These are phyloP conservation scores for Ceratocystis ficicola DNA, from an alignment of 2,329 filamentous ascomycete species.

Conservation along the genomic window DNA sequence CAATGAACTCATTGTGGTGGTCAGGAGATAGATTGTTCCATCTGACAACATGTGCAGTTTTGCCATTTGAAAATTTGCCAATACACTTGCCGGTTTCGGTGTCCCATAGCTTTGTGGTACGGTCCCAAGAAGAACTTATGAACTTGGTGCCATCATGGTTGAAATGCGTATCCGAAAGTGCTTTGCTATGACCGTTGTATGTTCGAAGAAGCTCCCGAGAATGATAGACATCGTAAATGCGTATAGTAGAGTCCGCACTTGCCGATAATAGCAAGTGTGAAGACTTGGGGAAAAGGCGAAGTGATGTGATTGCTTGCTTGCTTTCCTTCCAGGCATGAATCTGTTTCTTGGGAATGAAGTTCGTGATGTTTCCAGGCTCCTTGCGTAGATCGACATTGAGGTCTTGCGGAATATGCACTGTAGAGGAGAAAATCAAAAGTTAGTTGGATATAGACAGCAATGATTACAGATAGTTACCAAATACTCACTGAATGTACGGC, in stretches of 20 bases:
- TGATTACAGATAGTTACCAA: neutral
- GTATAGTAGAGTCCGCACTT: constrained; percentile 81
- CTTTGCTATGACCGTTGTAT: constrained; percentile 83
- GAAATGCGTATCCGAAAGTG: constrained; percentile 82
- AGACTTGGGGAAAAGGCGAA: constrained; percentile 79
- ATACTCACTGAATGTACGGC: constrained; percentile 61
- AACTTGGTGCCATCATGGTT: constrained; percentile 72
- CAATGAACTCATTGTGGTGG: constrained; percentile 77
- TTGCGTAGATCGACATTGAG: constrained; percentile 75
- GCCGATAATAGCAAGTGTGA: constrained; percentile 82
- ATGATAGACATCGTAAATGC: constrained; percentile 92
- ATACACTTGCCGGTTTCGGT: constrained; percentile 87
- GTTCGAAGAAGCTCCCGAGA: constrained; percentile 75
- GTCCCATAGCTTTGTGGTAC: constrained; percentile 96
- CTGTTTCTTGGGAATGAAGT: constrained; percentile 89
- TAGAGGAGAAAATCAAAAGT: constrained; percentile 2
- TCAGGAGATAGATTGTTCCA: constrained; percentile 83
- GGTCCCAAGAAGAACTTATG: constrained; percentile 82
- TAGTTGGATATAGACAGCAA: neutral
- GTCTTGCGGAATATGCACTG: constrained; percentile 82
- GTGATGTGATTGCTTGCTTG: constrained; percentile 69
- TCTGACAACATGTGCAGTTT: constrained; percentile 85
- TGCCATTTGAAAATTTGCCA: constrained; percentile 80
- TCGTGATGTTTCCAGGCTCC: constrained; percentile 66
- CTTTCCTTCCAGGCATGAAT: constrained; percentile 82